Evolutionary conservation across 495 filamentous ascomycete genomes (phyloP).

Genomic region (Trichoderma asperelloides): DNA sequence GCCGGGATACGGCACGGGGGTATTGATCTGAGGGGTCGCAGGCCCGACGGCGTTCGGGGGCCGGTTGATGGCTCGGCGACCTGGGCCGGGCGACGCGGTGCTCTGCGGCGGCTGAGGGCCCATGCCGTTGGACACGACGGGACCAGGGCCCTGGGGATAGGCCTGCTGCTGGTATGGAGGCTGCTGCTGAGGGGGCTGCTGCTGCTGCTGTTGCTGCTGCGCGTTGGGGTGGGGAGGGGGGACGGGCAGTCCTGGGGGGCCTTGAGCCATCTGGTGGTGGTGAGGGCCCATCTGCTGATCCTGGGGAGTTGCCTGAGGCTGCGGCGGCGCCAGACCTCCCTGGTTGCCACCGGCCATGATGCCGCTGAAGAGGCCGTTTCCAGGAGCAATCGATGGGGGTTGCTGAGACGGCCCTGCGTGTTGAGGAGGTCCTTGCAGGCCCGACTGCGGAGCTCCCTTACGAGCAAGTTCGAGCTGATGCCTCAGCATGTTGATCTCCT

Average conservation of each 20-base stretch:
- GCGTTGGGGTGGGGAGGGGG: constrained; percentile 33
- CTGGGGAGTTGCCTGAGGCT: constrained; percentile 42
- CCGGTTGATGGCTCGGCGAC: constrained; percentile 43
- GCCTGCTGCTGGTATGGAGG: constrained; percentile 37
- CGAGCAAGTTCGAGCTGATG: constrained; percentile 68
- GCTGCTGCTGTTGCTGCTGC: constrained; percentile 31
- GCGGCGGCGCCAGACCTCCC: constrained; percentile 76
- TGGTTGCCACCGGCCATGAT: constrained; percentile 90
- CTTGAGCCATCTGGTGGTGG: constrained; percentile 48
- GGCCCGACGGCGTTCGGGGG: constrained; percentile 57
- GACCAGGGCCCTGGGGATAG: constrained; percentile 40
- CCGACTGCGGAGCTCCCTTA: constrained; percentile 60
- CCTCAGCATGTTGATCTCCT: constrained; percentile 74
- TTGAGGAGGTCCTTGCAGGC: constrained; percentile 57
- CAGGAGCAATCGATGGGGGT: constrained; percentile 74
- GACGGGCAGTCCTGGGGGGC: constrained; percentile 55
- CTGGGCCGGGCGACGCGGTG: constrained; percentile 79
- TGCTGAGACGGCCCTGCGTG: constrained; percentile 73
- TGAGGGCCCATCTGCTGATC: constrained; percentile 46
- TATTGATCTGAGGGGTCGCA: constrained; percentile 83
- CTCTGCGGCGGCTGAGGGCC: constrained; percentile 65
- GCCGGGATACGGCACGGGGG: constrained; percentile 72
- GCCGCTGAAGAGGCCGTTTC: constrained; percentile 84
- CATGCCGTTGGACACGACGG: constrained; percentile 33
- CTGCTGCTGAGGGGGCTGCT: constrained; percentile 42